Percentiles rank a stretch among this genome's conserved stretches.
Conservation (phyloP, 768 basidiomycete species). For the Nevesoporus exiguus region DNA sequence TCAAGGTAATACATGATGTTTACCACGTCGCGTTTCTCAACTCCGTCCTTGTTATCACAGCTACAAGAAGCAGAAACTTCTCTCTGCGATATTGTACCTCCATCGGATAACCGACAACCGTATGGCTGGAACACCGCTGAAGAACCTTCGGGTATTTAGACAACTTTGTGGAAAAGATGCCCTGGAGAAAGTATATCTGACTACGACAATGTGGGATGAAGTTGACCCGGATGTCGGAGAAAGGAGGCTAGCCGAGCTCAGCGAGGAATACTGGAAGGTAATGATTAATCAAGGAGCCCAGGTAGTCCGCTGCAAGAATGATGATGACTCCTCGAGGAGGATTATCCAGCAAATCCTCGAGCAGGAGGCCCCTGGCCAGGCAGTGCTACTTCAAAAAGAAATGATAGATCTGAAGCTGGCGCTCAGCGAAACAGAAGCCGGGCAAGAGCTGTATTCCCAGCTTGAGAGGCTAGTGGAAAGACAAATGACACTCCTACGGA, state of each 20-base stretch:
- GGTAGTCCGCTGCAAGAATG: conserved; percentile 4
- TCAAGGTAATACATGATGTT: conserved; percentile 2
- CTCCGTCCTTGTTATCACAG: too few species aligned
- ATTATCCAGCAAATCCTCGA: conserved; percentile 7
- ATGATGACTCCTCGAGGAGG: conserved; percentile 4
- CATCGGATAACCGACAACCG: conserved; percentile 40
- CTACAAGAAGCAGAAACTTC: conserved; percentile 8
- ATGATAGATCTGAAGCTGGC: conserved; percentile 5
- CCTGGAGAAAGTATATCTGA: conserved; percentile 33
- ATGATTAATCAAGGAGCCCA: conserved; percentile 13
- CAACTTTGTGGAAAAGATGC: conserved; percentile 27
- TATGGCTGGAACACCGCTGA: conserved; percentile 32
- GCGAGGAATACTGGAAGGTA: conserved; percentile 1
- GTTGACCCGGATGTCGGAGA: conserved; percentile 20
- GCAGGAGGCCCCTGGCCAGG: not conserved
- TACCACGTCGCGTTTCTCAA: too few species aligned
- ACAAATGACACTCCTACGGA: conserved; percentile 4
- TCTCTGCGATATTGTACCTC: conserved; percentile 37
- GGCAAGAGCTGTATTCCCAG: conserved; percentile 6
- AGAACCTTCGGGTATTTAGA: conserved; percentile 34
- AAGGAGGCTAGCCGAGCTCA: conserved; percentile 14
- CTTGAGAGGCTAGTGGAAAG: conserved; percentile 10
- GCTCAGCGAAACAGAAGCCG: conserved; percentile 8
- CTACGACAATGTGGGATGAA: conserved; percentile 30
- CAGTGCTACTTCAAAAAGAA: conserved; percentile 5